Percentiles rank a stretch among this genome's conserved stretches.
Evolutionary conservation across 306 rosid genomes (phyloP).

Genomic region (Cercis canadensis): DNA sequence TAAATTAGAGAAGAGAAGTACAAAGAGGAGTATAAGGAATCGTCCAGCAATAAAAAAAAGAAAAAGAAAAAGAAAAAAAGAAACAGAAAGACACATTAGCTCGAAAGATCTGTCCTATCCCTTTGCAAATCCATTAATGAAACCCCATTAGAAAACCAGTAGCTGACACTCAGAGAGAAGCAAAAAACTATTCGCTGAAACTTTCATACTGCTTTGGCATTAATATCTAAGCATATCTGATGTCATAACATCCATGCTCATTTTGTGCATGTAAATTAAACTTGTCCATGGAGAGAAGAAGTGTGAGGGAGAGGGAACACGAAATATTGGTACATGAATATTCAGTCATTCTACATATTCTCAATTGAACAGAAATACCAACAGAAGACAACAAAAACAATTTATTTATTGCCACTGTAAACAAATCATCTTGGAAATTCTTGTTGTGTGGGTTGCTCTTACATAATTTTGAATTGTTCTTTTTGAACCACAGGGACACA

Average conservation of each 20-base stretch:
- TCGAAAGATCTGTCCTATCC: too few species aligned
- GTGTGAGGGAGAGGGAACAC: constrained; percentile 13
- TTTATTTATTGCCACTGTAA: constrained; percentile 9
- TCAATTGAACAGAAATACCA: not conserved
- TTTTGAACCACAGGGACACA: constrained; percentile 81
- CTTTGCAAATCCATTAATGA: too few species aligned
- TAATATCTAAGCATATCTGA: constrained; percentile 3
- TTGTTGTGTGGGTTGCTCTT: constrained; percentile 18
- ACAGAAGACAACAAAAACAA: not conserved
- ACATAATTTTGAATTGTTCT: constrained; percentile 27
- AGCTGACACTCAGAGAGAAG: too few species aligned
- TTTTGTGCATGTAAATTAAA: not conserved
- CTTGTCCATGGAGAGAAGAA: constrained; percentile 7
- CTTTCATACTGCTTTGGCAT: not conserved
- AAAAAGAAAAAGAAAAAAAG: too few species aligned
- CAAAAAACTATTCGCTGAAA: too few species aligned
- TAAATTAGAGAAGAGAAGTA: too few species aligned
- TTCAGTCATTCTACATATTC: constrained; percentile 25
- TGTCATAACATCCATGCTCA: too few species aligned
- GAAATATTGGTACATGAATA: constrained; percentile 3
- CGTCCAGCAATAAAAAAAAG: too few species aligned
- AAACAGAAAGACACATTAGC: too few species aligned
- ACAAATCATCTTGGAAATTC: constrained; percentile 11
- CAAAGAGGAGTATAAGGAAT: too few species aligned
- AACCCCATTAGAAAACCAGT: too few species aligned